Evolutionary conservation across 257 asterid genomes (phyloP).

Genomic region (Solanum peruvianum): DNA sequence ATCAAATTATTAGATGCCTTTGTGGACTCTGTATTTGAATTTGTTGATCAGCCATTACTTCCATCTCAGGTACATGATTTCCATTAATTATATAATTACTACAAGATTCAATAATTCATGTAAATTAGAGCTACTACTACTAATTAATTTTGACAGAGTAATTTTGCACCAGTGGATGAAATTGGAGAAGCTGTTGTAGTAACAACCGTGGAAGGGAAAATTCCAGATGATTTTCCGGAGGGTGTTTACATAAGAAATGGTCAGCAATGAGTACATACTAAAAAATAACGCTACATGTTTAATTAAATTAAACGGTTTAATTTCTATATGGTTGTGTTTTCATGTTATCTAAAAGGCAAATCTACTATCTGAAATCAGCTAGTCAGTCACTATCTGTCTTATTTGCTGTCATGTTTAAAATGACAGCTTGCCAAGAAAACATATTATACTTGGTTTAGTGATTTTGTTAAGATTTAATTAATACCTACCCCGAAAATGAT

Average conservation of each 20-base stretch:
- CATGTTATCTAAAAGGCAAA: background rate
- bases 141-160: conserved; percentile 21
- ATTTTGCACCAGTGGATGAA: conserved; percentile 61
- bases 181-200: conserved; percentile 20
- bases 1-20: conserved; percentile 29
- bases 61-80: conserved; percentile 43
- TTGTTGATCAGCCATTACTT: conserved; percentile 40
- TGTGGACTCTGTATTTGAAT: conserved; percentile 30
- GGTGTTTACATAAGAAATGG: conserved; percentile 66
- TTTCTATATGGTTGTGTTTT: background rate
- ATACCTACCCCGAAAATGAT: too few species aligned
- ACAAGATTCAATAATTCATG: background rate
- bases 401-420: background rate
- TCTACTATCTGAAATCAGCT: background rate
- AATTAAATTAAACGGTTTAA: too few species aligned
- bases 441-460: background rate
- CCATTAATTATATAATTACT: background rate
- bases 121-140: background rate
- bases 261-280: background rate
- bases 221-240: conserved; percentile 51
- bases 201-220: conserved; percentile 22
- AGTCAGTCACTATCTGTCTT: background rate
- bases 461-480: background rate
- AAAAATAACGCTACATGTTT: background rate
- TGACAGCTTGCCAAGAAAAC: background rate